Conservation (phyloP, 768 basidiomycete species). For the Serendipita vermifera region DNA sequence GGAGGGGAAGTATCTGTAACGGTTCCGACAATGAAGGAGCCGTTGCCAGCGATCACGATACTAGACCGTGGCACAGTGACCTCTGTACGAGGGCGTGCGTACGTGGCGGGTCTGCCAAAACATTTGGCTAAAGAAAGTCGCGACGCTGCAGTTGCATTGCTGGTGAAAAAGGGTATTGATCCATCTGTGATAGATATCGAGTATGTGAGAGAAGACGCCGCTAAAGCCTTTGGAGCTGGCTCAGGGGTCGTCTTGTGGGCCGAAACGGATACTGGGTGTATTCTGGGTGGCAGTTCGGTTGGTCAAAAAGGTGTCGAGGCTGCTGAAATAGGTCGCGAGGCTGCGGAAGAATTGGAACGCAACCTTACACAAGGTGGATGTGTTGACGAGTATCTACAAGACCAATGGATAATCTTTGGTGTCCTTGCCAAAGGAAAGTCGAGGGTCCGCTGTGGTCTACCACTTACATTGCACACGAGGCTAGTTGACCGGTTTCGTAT, state of each 20-base stretch:
- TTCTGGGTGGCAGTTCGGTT: slow-evolving; percentile 56
- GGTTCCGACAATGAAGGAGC: slow-evolving; percentile 25
- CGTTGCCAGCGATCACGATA: slow-evolving; percentile 36
- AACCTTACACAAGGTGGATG: slow-evolving; percentile 55
- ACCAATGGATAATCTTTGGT: slow-evolving; percentile 69
- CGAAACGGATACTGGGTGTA: slow-evolving; percentile 51
- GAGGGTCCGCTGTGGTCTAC: slow-evolving; percentile 40
- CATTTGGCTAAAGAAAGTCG: slow-evolving; percentile 44
- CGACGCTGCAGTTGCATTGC: slow-evolving; percentile 34
- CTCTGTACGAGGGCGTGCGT: slow-evolving; percentile 43
- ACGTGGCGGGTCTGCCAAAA: slow-evolving; percentile 51
- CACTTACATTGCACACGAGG: slow-evolving; percentile 57
- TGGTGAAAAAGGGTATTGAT: slow-evolving; percentile 31
- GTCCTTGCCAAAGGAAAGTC: slow-evolving; percentile 57
- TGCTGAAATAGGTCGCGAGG: slow-evolving; percentile 40
- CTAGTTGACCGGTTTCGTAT: slow-evolving; percentile 20
- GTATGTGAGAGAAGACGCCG: slow-evolving; percentile 19
- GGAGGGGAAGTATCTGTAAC: slow-evolving; percentile 47
- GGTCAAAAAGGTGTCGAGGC: slow-evolving; percentile 39
- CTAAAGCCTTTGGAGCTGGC: slow-evolving; percentile 39
- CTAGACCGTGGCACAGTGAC: slow-evolving; percentile 43
- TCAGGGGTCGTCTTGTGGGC: slow-evolving; percentile 68
- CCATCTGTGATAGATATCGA: slow-evolving; percentile 28
- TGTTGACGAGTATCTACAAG: slow-evolving; percentile 57
- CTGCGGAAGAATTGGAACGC: slow-evolving; percentile 43